phyloP scores from a whole-genome alignment of 768 basidiomycete species.

The Porphyrellus cyaneotinctus region DNA sequence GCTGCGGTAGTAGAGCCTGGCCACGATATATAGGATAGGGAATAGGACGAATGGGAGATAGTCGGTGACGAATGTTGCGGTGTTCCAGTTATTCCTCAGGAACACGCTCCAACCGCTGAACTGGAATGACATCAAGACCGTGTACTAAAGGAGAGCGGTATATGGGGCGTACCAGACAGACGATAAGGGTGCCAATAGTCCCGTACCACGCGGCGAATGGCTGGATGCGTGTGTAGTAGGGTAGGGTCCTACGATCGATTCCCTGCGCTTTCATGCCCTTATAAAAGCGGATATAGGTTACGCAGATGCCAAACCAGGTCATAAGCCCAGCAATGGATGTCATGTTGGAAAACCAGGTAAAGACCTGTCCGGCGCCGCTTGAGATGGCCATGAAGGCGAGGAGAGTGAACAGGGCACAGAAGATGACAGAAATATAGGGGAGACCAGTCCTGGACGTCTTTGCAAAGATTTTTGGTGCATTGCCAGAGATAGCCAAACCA shows the following conservation, averaged over 20 bases:
- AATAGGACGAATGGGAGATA: constrained; percentile 72
- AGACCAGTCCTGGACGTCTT: constrained; percentile 68
- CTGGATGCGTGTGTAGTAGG: constrained; percentile 64
- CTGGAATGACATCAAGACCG: constrained; percentile 32
- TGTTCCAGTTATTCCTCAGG: constrained; percentile 49
- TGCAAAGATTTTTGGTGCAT: constrained; percentile 79
- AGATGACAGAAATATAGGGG: constrained; percentile 68
- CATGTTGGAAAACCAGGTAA: constrained; percentile 78
- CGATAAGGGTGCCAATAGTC: constrained; percentile 34
- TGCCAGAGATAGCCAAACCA: constrained; percentile 73
- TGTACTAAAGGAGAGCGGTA: not conserved
- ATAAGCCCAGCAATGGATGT: constrained; percentile 64
- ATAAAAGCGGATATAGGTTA: constrained; percentile 83
- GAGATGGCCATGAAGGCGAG: constrained; percentile 83
- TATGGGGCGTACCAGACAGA: constrained; percentile 55
- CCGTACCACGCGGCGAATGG: constrained; percentile 69
- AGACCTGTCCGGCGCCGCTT: constrained; percentile 65
- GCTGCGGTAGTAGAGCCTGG: constrained; percentile 42
- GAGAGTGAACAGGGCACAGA: constrained; percentile 60
- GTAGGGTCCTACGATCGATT: constrained; percentile 63
- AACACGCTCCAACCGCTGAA: constrained; percentile 52
- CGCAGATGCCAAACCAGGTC: constrained; percentile 76
- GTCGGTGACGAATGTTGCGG: constrained; percentile 74
- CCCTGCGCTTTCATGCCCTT: constrained; percentile 80
- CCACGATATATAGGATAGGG: constrained; percentile 66